Conservation (phyloP, 805 yeast genomes). For the Lipomyces spencermartinsiae region DNA sequence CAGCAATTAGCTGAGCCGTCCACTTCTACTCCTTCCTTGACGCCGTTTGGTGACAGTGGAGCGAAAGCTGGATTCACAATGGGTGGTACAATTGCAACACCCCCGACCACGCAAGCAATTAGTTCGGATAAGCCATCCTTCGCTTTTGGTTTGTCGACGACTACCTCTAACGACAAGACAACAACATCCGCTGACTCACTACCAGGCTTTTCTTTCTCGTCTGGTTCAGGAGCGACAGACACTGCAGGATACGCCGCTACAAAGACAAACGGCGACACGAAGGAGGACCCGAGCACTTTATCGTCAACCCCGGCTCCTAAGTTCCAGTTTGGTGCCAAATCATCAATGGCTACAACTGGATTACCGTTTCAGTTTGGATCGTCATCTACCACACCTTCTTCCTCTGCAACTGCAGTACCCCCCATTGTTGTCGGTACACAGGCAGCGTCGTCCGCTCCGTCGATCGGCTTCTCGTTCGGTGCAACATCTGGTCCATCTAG, state of each 20-base stretch:
- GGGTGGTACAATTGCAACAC: background rate
- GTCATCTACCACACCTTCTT: conserved; percentile 1
- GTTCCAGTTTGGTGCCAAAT: conserved; percentile 7
- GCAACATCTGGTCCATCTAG: background rate
- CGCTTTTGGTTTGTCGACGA: background rate
- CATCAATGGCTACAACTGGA: conserved; percentile 7
- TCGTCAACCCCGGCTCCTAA: background rate
- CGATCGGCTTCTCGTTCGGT: conserved; percentile 20
- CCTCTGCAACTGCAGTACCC: conserved; percentile 16
- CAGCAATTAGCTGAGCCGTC: background rate
- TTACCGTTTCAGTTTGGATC: conserved; percentile 1
- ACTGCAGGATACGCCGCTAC: background rate
- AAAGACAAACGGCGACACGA: background rate
- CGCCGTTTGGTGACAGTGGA: background rate
- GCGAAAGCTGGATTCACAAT: background rate
- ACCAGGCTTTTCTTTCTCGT: background rate
- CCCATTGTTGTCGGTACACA: conserved; percentile 2
- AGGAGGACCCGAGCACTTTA: background rate
- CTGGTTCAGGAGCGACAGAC: background rate
- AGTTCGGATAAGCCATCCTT: background rate
- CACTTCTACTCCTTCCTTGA: background rate
- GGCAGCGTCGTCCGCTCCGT: conserved; percentile 8
- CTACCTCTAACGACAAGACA: background rate
- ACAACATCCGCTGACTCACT: background rate
- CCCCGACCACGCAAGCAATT: background rate